These are phyloP conservation scores for Pistacia vera DNA, from an alignment of 345 rosid species.

Conservation along the genomic window DNA sequence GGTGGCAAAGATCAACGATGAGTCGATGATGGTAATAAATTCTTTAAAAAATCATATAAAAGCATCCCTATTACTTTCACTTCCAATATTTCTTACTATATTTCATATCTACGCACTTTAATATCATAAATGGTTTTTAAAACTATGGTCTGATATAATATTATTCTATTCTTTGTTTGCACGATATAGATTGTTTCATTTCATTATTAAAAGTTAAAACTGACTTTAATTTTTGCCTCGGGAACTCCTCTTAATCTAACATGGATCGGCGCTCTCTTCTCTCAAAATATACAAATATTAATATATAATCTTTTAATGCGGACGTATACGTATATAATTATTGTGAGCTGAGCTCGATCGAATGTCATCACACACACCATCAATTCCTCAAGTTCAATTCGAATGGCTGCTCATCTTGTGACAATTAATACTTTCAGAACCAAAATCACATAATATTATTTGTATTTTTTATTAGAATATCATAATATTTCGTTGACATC, in stretches of 20 bases:
- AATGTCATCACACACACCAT: too few relatives aligned
- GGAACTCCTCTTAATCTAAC: background rate
- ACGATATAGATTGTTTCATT: background rate
- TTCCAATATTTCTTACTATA: background rate
- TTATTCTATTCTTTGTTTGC: background rate
- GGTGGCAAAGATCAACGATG: background rate
- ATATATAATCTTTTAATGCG: too few relatives aligned
- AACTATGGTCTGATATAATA: background rate
- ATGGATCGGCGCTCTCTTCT: background rate
- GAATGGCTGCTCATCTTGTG: too few relatives aligned
- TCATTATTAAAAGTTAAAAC: background rate
- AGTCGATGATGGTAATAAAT: background rate
- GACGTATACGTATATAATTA: too few relatives aligned
- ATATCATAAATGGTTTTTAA: background rate
- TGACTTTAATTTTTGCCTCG: background rate
- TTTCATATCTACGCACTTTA: background rate
- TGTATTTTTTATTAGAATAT: too few relatives aligned
- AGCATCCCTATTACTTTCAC: slow-evolving; percentile 7
- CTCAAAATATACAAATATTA: too few relatives aligned
- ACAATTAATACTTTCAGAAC: too few relatives aligned
- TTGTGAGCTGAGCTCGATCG: too few relatives aligned
- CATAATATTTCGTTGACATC: too few relatives aligned
- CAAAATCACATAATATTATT: too few relatives aligned
- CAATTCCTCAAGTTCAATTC: too few relatives aligned
- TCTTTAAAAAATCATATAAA: background rate